Evolutionary conservation across 305 asterid species (phyloP).

Genomic region (Fraxinus platypoda): DNA sequence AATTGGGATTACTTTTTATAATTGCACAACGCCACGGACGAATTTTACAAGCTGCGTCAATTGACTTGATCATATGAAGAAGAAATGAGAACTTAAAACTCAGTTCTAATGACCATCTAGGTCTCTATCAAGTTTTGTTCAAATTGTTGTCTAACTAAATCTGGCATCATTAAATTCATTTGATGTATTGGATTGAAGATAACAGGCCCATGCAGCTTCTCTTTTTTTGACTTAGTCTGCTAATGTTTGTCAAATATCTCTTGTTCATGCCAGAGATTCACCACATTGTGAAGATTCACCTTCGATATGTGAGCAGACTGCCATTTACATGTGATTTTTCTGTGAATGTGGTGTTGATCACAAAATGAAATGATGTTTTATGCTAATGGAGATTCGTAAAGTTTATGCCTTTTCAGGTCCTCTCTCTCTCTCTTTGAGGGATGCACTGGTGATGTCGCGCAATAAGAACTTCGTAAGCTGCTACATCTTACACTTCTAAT

Average conservation of each 20-base stretch:
- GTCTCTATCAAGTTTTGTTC: background rate
- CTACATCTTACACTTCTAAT: background rate
- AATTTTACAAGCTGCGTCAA: background rate
- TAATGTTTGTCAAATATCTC: background rate
- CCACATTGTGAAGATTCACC: background rate
- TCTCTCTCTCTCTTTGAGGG: no score
- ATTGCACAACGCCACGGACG: background rate
- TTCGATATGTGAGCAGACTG: background rate
- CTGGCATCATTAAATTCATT: background rate
- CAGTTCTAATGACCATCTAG: background rate
- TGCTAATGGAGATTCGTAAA: no score
- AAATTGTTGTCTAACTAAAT: background rate
- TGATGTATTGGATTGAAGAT: background rate
- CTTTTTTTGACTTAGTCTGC: background rate
- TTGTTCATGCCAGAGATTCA: background rate
- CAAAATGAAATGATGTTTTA: no score
- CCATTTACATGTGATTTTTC: no score
- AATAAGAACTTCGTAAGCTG: background rate
- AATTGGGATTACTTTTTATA: background rate
- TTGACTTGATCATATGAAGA: background rate
- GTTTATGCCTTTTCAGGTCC: no score
- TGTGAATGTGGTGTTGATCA: no score
- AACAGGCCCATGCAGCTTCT: background rate
- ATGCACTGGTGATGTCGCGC: background rate
- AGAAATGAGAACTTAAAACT: background rate